phyloP scores from a whole-genome alignment of 108 stramenopile genomes.

The Nannochloropsis gaditana region DNA sequence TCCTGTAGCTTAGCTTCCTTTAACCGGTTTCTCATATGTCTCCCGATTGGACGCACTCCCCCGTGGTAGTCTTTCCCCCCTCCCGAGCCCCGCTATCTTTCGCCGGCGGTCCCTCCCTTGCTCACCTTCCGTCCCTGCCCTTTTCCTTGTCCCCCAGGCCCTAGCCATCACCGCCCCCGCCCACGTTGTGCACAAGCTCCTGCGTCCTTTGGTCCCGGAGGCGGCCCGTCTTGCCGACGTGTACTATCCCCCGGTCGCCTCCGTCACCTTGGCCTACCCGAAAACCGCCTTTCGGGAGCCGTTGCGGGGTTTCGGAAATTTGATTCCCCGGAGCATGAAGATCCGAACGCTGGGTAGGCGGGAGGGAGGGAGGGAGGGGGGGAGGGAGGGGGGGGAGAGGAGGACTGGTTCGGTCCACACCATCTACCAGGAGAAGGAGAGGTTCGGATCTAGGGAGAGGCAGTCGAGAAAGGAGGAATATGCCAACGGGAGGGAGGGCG shows the following conservation, averaged over 20 bases:
- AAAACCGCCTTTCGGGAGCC: conserved; percentile 79
- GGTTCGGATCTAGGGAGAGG: background rate
- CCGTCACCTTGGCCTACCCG: conserved; percentile 85
- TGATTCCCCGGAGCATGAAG: conserved; percentile 69
- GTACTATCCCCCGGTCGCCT: conserved; percentile 86
- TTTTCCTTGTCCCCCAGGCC: conserved; percentile 51
- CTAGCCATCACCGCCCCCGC: conserved; percentile 76
- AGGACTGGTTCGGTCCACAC: background rate
- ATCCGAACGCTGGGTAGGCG: conserved; percentile 19
- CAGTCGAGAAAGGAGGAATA: too few relatives aligned
- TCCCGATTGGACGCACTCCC: background rate
- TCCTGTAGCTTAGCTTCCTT: too few relatives aligned
- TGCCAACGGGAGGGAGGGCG: too few relatives aligned
- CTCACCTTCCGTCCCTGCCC: background rate
- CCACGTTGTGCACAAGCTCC: conserved; percentile 58
- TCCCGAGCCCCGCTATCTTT: background rate
- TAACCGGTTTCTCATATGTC: too few relatives aligned
- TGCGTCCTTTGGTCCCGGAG: conserved; percentile 67
- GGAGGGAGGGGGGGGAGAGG: background rate
- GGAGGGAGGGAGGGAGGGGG: background rate
- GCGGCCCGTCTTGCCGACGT: conserved; percentile 68
- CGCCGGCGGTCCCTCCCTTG: too few relatives aligned
- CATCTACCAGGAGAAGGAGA: conserved; percentile 27
- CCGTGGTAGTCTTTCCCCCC: background rate
- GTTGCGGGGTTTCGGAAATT: conserved; percentile 78